Conservation (phyloP, 1,284 basidiomycete species). For the Apiotrichum gamsii region DNA sequence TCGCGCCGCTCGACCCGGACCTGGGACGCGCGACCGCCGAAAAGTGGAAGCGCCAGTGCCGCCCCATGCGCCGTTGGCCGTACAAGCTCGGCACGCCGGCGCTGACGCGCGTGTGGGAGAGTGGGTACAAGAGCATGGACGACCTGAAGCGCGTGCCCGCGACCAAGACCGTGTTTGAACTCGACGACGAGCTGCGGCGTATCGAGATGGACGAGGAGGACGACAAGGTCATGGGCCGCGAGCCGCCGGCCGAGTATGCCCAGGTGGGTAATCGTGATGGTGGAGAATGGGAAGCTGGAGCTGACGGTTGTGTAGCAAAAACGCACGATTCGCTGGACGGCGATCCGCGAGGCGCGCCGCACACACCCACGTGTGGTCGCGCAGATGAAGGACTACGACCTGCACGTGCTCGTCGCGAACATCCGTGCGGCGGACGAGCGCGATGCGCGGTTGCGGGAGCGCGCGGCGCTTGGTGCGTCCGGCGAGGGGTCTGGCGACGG, state of each 20-base stretch:
- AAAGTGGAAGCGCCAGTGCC: constrained; percentile 20
- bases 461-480: not conserved
- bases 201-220: constrained; percentile 38
- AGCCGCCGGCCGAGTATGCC: constrained; percentile 19
- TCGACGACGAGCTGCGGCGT: constrained; percentile 26
- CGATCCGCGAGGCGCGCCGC: constrained; percentile 30
- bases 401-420: constrained; percentile 24
- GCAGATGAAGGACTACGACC: constrained; percentile 20
- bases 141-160: not conserved
- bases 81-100: constrained; percentile 36
- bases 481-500: constrained; percentile 2
- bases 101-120: constrained; percentile 30
- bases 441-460: not conserved
- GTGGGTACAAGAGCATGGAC: constrained; percentile 25
- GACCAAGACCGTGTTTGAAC: constrained; percentile 10
- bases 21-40: constrained; percentile 11
- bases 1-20: constrained; percentile 21
- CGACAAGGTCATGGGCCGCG: constrained; percentile 35
- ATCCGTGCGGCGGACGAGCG: constrained; percentile 11
- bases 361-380: constrained; percentile 27
- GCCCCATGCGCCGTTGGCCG: constrained; percentile 22
- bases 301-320: constrained; percentile 18
- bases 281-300: not conserved
- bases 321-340: constrained; percentile 35
- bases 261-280: constrained; percentile 25